These are phyloP conservation scores for Choricystis sp. DNA, from an alignment of 139 green algal genomes.

Conservation along the genomic window DNA sequence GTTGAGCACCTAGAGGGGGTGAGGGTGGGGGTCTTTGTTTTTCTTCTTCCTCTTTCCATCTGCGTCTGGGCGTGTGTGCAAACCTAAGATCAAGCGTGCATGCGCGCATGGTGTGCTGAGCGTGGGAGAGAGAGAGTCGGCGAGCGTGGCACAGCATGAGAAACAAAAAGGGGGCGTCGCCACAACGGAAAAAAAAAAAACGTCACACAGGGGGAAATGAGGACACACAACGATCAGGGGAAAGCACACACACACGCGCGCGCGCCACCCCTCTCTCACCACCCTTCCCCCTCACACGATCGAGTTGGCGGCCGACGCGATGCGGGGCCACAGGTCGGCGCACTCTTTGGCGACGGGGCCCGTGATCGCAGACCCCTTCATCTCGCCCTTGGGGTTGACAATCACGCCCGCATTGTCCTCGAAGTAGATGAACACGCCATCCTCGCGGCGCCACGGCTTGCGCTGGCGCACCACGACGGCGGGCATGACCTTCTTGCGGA, in stretches of 20 bases:
- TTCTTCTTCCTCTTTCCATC: background rate
- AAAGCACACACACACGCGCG: no score
- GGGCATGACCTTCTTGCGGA: slow-evolving; percentile 95
- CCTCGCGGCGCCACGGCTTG: slow-evolving; percentile 96
- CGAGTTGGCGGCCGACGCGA: slow-evolving; percentile 92
- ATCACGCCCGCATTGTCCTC: slow-evolving; percentile 99
- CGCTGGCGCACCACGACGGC: slow-evolving; percentile 93
- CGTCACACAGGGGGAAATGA: no score
- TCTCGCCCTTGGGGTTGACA: slow-evolving; percentile 99
- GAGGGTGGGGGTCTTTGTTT: background rate
- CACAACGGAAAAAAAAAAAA: no score
- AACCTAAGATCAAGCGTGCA: no score
- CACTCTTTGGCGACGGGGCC: slow-evolving; percentile 99
- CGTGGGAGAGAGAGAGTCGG: no score
- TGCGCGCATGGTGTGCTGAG: no score
- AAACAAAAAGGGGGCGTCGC: no score
- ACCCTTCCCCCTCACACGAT: slow-evolving; percentile 93
- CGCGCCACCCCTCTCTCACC: no score
- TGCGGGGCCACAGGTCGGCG: slow-evolving; percentile 97
- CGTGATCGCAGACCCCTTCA: slow-evolving; percentile 99
- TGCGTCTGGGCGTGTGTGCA: no score
- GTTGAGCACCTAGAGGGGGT: background rate
- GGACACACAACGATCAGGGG: slow-evolving; percentile 4
- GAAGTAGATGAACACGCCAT: slow-evolving; percentile 99
- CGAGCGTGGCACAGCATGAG: no score